Conservation (phyloP, 2,329 filamentous ascomycete genomes). For the Phialocephala subalpina region DNA sequence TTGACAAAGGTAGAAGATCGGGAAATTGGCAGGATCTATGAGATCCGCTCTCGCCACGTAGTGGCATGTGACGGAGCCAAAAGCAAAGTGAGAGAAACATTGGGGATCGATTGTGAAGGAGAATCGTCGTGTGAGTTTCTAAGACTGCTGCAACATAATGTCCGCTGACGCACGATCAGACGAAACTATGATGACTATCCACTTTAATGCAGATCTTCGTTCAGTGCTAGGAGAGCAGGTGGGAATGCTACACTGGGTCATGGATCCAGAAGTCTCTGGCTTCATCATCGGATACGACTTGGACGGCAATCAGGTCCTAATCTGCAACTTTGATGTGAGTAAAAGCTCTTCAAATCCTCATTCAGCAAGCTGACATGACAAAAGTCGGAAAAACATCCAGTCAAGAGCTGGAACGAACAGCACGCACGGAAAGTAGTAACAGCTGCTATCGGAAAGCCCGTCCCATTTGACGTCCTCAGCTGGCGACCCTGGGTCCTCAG, state of each 20-base stretch:
- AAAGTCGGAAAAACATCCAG: conserved; percentile 46
- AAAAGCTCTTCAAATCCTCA: neutral
- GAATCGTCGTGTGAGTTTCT: conserved; percentile 49
- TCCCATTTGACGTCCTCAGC: conserved; percentile 49
- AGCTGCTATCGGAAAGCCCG: conserved; percentile 45
- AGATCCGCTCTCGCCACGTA: conserved; percentile 45
- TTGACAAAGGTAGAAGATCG: conserved; percentile 44
- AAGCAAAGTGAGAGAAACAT: conserved; percentile 39
- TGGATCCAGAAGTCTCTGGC: conserved; percentile 51
- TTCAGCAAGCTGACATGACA: neutral
- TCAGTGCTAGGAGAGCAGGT: conserved; percentile 48
- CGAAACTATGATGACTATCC: conserved; percentile 56
- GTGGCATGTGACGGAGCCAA: conserved; percentile 48
- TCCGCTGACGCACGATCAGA: conserved; percentile 36
- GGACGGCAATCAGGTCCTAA: conserved; percentile 50
- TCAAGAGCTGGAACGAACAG: conserved; percentile 47
- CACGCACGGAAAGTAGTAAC: conserved; percentile 45
- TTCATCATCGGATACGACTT: conserved; percentile 55
- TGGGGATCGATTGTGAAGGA: conserved; percentile 49
- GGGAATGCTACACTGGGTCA: conserved; percentile 55
- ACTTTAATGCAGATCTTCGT: conserved; percentile 51
- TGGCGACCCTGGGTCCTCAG: conserved; percentile 52
- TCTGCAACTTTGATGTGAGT: conserved; percentile 53
- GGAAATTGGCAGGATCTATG: conserved; percentile 34
- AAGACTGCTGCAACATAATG: neutral